phyloP scores from a whole-genome alignment of 1,284 basidiomycete genomes.

The Cutaneotrichosporon dermatis region DNA sequence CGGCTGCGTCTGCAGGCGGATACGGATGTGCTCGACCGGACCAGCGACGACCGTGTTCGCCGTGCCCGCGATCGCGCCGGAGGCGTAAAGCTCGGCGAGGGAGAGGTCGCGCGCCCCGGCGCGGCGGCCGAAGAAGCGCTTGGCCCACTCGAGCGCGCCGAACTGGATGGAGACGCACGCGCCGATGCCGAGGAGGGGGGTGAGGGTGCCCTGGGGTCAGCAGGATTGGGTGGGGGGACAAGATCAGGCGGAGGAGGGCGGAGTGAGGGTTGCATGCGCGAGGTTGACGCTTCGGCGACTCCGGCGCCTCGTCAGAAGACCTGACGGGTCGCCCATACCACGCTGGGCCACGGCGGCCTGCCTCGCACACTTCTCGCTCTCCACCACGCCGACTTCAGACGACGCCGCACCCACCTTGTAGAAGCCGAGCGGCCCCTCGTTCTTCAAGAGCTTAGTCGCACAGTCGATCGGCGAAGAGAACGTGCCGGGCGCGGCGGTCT shows the following conservation, averaged over 20 bases:
- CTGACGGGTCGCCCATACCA: too few species aligned
- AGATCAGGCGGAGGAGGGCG: too few species aligned
- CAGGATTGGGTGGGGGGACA: neutral
- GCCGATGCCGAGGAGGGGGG: slow-evolving; percentile 89
- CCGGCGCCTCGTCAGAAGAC: too few species aligned
- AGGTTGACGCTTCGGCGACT: too few species aligned
- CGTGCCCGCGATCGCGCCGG: slow-evolving; percentile 80
- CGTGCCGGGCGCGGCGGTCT: slow-evolving; percentile 86
- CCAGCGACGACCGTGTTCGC: slow-evolving; percentile 90
- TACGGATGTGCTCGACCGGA: slow-evolving; percentile 96
- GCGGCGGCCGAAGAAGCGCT: slow-evolving; percentile 63
- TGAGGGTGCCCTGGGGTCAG: slow-evolving; percentile 71
- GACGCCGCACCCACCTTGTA: slow-evolving; percentile 67
- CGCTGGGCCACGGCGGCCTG: too few species aligned
- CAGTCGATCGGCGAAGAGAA: slow-evolving; percentile 85
- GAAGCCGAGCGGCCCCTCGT: slow-evolving; percentile 89
- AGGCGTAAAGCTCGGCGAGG: slow-evolving; percentile 62
- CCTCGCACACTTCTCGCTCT: neutral
- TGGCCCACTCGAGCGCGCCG: slow-evolving; percentile 81
- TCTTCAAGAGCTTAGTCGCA: slow-evolving; percentile 77
- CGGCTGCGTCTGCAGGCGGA: slow-evolving; percentile 86
- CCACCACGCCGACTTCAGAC: neutral
- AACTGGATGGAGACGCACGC: slow-evolving; percentile 91
- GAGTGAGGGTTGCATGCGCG: too few species aligned
- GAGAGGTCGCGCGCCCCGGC: slow-evolving; percentile 29